Evolutionary conservation across 495 filamentous ascomycete species (phyloP).

Genomic region (Talaromyces proteolyticus): DNA sequence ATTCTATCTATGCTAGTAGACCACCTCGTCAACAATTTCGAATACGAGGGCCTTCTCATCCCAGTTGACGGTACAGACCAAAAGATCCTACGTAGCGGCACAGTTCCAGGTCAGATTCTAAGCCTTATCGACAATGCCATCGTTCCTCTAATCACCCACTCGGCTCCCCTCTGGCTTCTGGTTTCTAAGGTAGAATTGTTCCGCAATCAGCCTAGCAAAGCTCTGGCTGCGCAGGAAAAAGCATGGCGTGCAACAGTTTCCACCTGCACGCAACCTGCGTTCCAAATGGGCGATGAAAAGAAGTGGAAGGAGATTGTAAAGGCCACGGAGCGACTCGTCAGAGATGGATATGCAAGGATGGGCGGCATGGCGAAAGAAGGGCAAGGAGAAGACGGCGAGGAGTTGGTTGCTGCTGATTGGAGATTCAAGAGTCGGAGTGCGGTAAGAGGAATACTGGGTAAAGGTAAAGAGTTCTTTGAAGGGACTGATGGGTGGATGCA

Average conservation of each 20-base stretch:
- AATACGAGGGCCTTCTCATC: conserved; percentile 32
- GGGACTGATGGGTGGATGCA: conserved; percentile 62
- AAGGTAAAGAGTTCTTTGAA: conserved; percentile 80
- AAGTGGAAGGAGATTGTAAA: conserved; percentile 41
- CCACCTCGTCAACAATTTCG: conserved; percentile 53
- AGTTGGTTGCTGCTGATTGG: conserved; percentile 57
- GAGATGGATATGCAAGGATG: conserved; percentile 43
- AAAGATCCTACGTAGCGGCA: conserved; percentile 33
- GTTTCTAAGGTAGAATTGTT: conserved; percentile 66
- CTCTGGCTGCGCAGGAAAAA: conserved; percentile 79
- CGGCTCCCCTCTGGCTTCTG: conserved; percentile 68
- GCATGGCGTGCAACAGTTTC: conserved; percentile 70
- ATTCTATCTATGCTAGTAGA: conserved; percentile 66
- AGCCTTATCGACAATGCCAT: conserved; percentile 66
- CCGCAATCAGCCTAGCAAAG: conserved; percentile 57
- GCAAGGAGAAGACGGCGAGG: conserved; percentile 18
- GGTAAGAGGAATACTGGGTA: conserved; percentile 71
- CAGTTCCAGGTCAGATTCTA: conserved; percentile 51
- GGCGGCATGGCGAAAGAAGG: conserved; percentile 30
- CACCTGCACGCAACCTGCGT: conserved; percentile 40
- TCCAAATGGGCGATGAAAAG: conserved; percentile 44
- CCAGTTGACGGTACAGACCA: conserved; percentile 1
- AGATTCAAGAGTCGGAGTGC: conserved; percentile 83
- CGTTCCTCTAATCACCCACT: conserved; percentile 76
- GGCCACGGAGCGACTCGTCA: conserved; percentile 41